Evolutionary conservation across 495 filamentous ascomycete genomes (phyloP).

Genomic region (Annulohypoxylon bovei): DNA sequence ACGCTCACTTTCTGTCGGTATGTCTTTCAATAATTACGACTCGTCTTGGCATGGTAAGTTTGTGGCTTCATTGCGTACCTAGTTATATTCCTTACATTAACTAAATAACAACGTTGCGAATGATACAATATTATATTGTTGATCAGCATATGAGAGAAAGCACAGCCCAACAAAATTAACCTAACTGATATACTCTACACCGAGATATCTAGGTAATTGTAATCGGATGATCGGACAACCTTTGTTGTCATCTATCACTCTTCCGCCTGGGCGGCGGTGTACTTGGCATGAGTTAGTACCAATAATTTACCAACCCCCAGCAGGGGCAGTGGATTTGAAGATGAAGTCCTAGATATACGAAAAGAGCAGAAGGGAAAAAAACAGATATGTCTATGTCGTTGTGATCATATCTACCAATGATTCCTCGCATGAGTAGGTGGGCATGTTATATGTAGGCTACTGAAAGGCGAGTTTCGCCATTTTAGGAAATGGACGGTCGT

Average conservation of each 20-base stretch:
- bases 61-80: neutral
- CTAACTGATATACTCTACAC: too few species aligned
- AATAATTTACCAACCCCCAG: neutral
- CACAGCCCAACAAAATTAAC: neutral
- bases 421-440: neutral
- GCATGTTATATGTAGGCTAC: neutral
- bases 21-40: neutral
- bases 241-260: too few species aligned
- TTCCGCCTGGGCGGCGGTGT: neutral
- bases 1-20: too few species aligned
- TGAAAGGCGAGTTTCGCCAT: neutral
- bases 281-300: neutral
- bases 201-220: constrained; percentile 27
- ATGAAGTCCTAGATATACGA: neutral
- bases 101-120: neutral
- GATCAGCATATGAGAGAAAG: neutral
- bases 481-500: neutral
- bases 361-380: neutral
- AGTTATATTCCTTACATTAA: neutral
- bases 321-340: neutral
- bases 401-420: neutral
- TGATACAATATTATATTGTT: neutral
- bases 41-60: too few species aligned
- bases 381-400: neutral
- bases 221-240: too few species aligned